Percentiles rank a stretch among this genome's conserved stretches.
Evolutionary conservation across 768 basidiomycete species (phyloP).

Genomic region (Tricholoma bakamatsutake): DNA sequence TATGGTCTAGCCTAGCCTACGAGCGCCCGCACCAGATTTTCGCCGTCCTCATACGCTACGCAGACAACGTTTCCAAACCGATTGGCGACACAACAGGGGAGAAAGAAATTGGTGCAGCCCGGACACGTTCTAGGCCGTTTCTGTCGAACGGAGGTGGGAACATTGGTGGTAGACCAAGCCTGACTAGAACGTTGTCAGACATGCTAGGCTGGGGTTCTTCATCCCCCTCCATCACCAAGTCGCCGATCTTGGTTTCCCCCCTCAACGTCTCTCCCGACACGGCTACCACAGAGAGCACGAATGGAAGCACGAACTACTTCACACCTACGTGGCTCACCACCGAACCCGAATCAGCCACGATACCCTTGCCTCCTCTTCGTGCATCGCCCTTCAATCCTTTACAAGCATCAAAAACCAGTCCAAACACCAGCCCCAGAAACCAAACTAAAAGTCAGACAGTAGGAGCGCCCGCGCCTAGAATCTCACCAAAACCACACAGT

Average conservation of each 20-base stretch:
- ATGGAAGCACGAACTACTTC: not conserved
- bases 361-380: not conserved
- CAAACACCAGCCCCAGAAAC: not conserved
- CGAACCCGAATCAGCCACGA: not conserved
- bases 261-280: not conserved
- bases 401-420: not conserved
- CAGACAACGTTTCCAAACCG: slow-evolving; percentile 32
- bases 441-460: not conserved
- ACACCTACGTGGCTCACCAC: not conserved
- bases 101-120: slow-evolving; percentile 26
- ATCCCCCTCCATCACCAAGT: not conserved
- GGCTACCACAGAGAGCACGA: not conserved
- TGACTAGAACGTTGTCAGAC: not conserved
- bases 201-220: not conserved
- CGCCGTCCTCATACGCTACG: slow-evolving; percentile 82
- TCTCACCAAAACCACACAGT: not conserved
- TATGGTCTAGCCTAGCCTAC: slow-evolving; percentile 45
- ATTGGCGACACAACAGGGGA: slow-evolving; percentile 64
- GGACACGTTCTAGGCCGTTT: slow-evolving; percentile 12
- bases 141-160: not conserved
- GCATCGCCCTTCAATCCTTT: not conserved
- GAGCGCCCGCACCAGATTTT: slow-evolving; percentile 66
- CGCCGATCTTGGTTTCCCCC: not conserved
- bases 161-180: slow-evolving; percentile 1
- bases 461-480: not conserved